Base-by-base conservation (phyloP, 768 basidiomycete species). In the Tricholomella constricta region DNA sequence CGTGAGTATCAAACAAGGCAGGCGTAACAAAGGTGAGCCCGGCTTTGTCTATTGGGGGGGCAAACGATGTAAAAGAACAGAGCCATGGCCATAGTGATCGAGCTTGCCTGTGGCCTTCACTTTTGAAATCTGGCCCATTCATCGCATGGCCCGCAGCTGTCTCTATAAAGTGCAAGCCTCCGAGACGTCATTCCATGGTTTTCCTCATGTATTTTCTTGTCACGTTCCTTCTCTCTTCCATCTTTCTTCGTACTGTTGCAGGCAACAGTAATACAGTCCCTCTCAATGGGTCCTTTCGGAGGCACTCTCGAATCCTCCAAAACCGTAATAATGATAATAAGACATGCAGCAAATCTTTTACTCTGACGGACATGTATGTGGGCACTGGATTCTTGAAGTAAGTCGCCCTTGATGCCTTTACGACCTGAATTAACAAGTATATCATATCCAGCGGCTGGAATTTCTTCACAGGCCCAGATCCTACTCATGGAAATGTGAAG, bases 401-500 rank as follows among this genome's bases (percentile, higher is more conserved):
- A 41, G 70, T 74, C 25, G 31, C 41, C 40, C 45, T 20, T 12
- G 12, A 37, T 41, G 38, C n/a, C 7, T 3, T 43, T 19, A 12
- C 17, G 25, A 40, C 7, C 26, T 48, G 25, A 29, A 31, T 41
- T 48, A 32, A 23, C 37, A 23, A 22, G 41, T 19, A 32, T 37
- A 25, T 31, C n/a, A n/a, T 45, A 26, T 25, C 22, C 47, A 89
- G 88, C 43, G 59, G 80, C 38, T 91, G 85, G 84, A 70, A 84
- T 27, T 91, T 88, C 71, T 89, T 82, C 70, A 75, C 75, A 11
- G 69, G 58, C 3, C 12, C 67, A 10, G 90, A 92, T 67, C 90
- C 90, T 3, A 91, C 90, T 0, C 69, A 82, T 57, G 90, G 90
- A 15, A 69, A 69, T 22, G 91, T 92, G 44, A 76, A 82, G 51